Base-by-base conservation (phyloP, 768 basidiomycete genomes). In the Termitomyces sp. region DNA sequence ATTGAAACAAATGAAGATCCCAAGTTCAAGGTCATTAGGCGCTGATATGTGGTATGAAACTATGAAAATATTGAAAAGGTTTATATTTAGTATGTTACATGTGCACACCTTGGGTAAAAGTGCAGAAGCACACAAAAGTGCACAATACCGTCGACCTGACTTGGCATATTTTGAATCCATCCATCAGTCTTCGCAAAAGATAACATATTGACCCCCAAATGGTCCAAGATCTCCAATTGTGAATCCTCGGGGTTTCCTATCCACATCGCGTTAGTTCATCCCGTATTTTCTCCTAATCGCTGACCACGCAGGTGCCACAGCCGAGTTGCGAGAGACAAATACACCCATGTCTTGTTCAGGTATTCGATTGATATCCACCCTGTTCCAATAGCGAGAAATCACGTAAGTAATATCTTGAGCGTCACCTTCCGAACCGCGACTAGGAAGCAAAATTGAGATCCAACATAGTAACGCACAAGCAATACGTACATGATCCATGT, bases 271-370 rank as follows among this genome's bases (percentile, higher is more conserved):
- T 55, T 23, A 53, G 79, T 64, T 79, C 74, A 85, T 79, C 68
- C 87, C 82, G 66, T 91, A 91, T 68, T 87, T 91, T 73, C 82
- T 80, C 73, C 83, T 86, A 60, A 93, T 75, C 48, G 90, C 86
- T 50, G 76, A 74, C 91, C 91, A 93, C 6, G 87, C 86, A 20
- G 88, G 80, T 10, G 79, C 84, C 46, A 82, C 88, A n/a, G 79
- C 74, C 47, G 79, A 70, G 66, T 88, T 79, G 40, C 77, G 77
- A 14, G 77, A 68, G 33, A 89, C 86, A 67, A 93, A 93, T 33
- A 81, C 78, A 59, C 84, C 84, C 91, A 93, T 93, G 68, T 93
- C 91, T 60, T 86, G 83, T 71, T 93, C 91, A 30, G 87, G 86
- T 60, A 93, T 87, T 64, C 91, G 88, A 69, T 93, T 93, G 64